Percentiles rank a stretch among this genome's conserved stretches.
Evolutionary conservation across 305 asterid species (phyloP).

Genomic region (Nicotiana rustica): DNA sequence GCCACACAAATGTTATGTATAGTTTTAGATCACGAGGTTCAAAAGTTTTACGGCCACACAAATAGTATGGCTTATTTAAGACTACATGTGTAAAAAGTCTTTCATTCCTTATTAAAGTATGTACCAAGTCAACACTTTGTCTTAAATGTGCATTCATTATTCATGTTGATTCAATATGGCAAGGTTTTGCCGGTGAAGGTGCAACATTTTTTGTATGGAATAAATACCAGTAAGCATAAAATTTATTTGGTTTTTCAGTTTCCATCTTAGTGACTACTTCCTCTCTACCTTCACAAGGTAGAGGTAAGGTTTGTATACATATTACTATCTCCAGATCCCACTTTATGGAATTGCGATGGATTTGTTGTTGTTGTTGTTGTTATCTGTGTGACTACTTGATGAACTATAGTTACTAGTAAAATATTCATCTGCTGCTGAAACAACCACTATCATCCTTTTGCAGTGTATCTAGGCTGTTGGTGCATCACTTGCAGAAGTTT

Average conservation of each 20-base stretch:
- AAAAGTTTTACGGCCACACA: no score
- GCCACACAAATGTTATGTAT: no score
- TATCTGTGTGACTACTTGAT: background rate
- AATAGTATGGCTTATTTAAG: no score
- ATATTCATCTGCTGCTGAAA: background rate
- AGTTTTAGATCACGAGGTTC: no score
- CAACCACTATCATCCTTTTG: conserved; percentile 33
- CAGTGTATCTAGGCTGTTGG: conserved; percentile 35
- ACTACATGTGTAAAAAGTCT: no score
- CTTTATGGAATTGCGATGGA: no score
- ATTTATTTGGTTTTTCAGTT: background rate
- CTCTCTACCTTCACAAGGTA: no score
- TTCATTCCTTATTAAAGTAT: no score
- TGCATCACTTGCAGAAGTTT: conserved; percentile 36
- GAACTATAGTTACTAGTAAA: background rate
- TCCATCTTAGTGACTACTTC: background rate
- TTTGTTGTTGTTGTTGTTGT: no score
- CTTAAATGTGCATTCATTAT: background rate
- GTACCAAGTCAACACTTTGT: background rate
- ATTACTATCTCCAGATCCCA: no score
- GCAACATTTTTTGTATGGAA: background rate
- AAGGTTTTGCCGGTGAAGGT: background rate
- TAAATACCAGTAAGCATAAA: background rate
- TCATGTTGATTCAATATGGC: background rate
- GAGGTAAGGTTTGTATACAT: no score